These are phyloP conservation scores for Gracilaria caudata DNA, from an alignment of 23 red algal genomes.

Conservation along the genomic window DNA sequence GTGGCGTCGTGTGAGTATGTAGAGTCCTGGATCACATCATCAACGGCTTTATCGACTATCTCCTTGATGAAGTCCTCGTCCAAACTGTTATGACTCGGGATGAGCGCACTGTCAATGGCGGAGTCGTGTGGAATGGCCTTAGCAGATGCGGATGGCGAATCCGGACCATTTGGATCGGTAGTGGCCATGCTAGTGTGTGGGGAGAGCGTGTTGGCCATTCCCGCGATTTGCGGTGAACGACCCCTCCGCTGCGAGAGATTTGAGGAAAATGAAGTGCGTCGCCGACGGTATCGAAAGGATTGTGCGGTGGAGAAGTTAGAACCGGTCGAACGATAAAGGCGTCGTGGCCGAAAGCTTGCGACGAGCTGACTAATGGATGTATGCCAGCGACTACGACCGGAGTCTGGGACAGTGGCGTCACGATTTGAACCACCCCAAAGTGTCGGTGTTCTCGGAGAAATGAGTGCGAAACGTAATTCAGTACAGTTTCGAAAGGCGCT, in stretches of 20 bases:
- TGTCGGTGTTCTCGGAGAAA: too few species aligned
- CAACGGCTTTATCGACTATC: conserved; percentile 65
- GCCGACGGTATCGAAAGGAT: neutral
- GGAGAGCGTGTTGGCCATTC: conserved; percentile 28
- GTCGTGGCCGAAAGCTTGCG: neutral
- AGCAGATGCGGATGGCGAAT: neutral
- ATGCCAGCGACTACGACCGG: too few species aligned
- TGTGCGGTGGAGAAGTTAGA: neutral
- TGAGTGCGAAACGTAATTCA: too few species aligned
- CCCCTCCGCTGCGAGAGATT: neutral
- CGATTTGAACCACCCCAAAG: too few species aligned
- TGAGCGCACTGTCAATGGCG: conserved; percentile 11
- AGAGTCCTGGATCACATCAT: conserved; percentile 62
- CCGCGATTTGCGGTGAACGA: neutral
- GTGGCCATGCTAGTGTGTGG: conserved; percentile 26
- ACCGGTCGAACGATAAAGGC: neutral
- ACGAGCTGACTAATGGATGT: too few species aligned
- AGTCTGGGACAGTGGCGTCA: too few species aligned
- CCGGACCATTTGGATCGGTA: conserved; percentile 11
- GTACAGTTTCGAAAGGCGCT: too few species aligned
- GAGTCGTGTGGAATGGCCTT: conserved; percentile 8
- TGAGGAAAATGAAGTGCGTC: neutral
- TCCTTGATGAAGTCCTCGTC: conserved; percentile 75
- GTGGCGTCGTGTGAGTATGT: conserved; percentile 75
- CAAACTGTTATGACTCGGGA: neutral